Evolutionary conservation across 768 basidiomycete species (phyloP), one percentile per base, ranked within the genome.

Genomic region (Kwoniella mangroviensis): DNA sequence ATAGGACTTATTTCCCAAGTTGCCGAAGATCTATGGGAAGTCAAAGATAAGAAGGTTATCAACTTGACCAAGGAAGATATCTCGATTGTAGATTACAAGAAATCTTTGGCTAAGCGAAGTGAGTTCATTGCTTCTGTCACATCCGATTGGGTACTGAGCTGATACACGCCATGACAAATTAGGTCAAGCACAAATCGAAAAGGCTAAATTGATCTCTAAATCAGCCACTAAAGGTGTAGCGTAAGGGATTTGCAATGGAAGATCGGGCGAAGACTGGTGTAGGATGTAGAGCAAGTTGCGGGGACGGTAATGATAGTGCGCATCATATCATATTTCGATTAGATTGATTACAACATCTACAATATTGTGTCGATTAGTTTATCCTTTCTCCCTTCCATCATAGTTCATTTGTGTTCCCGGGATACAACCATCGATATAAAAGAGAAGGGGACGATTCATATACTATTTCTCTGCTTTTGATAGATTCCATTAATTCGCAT

Each of bases 21-120:
- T 45, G 97, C 96, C 49, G 92, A 98, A 82, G 96, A 98, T 83
- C 89, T 99, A 9, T 99, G 97, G 97, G 97, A 99, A 84, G 97
- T 99, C 65, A 93, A 93, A 81, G 88, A 94, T 82, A 90, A 91
- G 84, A 93, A 92, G 80, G 94, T 99, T 82, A 88, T 88, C 83
- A 97, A 98, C 85, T 84, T 99, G 71, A 92, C 94, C 26, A 94
- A 91, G 86, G 86, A 89, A 76, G 94, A 93, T 74, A 93, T 98
- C 81, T 90, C 88, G 60, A 98, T 98, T 81, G 85, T 91, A 41
- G 92, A 94, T 83, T 98, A 98, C 87, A 98, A 98, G 88, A 90
- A 88, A 85, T 67, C 75, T 70, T 86, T 97, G 55, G 85, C 92
- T 61, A 90, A 88, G 85, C 87, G 92, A 83, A 92, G 92, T 90